Evolutionary conservation across 345 rosid species (phyloP).

Genomic region (Diplotaxis tenuifolia): DNA sequence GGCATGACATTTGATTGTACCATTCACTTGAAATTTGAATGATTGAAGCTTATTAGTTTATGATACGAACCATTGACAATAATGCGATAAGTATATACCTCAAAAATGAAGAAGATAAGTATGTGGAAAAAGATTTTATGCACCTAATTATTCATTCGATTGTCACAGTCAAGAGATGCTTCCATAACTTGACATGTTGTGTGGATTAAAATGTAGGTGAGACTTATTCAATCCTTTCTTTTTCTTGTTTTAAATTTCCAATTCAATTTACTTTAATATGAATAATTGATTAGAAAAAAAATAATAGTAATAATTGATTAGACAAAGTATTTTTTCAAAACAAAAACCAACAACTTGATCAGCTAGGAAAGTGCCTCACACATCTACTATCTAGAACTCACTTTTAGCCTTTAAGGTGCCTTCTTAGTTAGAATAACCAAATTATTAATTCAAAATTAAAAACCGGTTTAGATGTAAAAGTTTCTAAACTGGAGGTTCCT

Average conservation of each 20-base stretch:
- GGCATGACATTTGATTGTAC: constrained; percentile 7
- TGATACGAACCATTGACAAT: background rate
- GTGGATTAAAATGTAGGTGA: background rate
- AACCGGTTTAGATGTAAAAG: no score
- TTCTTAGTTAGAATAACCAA: background rate
- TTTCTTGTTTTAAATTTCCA: constrained; percentile 4
- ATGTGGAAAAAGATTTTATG: background rate
- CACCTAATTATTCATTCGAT: constrained; percentile 12
- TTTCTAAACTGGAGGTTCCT: no score
- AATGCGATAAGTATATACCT: background rate
- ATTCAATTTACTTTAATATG: background rate
- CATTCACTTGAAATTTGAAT: background rate
- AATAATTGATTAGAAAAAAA: background rate
- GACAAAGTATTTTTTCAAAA: background rate
- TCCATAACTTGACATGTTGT: constrained; percentile 9
- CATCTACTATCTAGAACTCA: background rate
- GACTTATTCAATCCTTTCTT: constrained; percentile 3
- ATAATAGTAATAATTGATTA: background rate
- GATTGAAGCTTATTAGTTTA: constrained; percentile 8
- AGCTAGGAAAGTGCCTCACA: constrained; percentile 6
- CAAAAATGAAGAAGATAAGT: background rate
- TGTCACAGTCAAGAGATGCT: constrained; percentile 23
- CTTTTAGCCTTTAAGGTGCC: constrained; percentile 4
- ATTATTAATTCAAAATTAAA: background rate
- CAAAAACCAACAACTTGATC: background rate